These are phyloP conservation scores for Rubia peregrina DNA, from an alignment of 305 asterid species.

Conservation along the genomic window DNA sequence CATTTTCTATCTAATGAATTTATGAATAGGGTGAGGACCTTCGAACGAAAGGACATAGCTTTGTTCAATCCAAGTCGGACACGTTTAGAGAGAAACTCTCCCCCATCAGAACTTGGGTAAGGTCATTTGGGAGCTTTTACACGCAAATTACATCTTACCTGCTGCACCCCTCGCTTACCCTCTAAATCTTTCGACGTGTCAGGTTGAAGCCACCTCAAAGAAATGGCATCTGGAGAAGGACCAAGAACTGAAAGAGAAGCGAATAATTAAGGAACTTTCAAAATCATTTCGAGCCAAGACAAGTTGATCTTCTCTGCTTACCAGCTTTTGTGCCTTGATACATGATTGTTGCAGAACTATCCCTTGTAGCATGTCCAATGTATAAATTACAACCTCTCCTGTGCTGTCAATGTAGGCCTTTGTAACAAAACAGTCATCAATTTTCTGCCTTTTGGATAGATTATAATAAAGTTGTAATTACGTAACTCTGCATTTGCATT, in stretches of 20 bases:
- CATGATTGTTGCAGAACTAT: neutral
- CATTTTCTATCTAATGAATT: conserved; percentile 4
- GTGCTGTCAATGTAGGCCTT: neutral
- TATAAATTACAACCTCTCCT: neutral
- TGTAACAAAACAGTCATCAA: neutral
- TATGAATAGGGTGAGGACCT: conserved; percentile 47
- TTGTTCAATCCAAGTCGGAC: conserved; percentile 55
- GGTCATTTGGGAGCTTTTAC: conserved; percentile 2
- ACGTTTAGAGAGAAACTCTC: conserved; percentile 37
- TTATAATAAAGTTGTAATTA: no score
- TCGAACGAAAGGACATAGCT: conserved; percentile 56
- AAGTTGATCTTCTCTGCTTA: conserved; percentile 16
- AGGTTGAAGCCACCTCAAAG: conserved; percentile 55
- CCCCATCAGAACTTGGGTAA: conserved; percentile 73
- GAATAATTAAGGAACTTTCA: conserved; percentile 64
- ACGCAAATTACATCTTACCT: neutral
- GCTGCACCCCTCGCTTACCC: conserved; percentile 3
- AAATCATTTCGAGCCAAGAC: conserved; percentile 50
- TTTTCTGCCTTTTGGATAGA: neutral
- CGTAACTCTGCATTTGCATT: no score
- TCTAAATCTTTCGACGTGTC: conserved; percentile 15
- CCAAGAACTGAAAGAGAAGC: conserved; percentile 43
- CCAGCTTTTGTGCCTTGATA: neutral
- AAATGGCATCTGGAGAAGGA: conserved; percentile 60
- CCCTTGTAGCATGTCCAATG: neutral